A percentile compares a stretch with the other conserved stretches of the same genome.
phyloP scores from a whole-genome alignment of 1,284 basidiomycete species.

The Irpex rosettiformis region DNA sequence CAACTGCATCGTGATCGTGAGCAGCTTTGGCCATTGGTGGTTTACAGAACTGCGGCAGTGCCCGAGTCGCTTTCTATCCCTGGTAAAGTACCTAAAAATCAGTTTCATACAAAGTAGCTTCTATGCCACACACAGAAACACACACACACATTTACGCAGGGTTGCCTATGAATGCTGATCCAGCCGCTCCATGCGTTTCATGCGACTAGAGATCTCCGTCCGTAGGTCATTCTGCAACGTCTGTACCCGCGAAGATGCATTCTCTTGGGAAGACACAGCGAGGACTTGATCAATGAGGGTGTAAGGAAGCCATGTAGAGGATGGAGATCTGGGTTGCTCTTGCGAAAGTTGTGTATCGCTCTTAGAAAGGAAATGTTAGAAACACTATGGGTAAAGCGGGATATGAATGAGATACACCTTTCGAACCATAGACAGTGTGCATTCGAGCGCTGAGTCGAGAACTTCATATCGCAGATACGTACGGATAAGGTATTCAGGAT shows the following conservation, averaged over 20 bases:
- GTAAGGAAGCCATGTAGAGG: conserved; percentile 78
- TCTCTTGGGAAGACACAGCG: conserved; percentile 55
- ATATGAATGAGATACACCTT: conserved; percentile 46
- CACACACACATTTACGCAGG: background rate
- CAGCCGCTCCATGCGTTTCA: conserved; percentile 63
- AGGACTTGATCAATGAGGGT: conserved; percentile 83
- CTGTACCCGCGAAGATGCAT: conserved; percentile 40
- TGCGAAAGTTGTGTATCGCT: conserved; percentile 56
- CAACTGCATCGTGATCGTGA: no score
- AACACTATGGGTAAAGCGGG: conserved; percentile 5
- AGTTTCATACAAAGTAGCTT: no score
- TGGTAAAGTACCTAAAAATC: no score
- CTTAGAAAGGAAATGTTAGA: conserved; percentile 31
- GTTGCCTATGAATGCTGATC: conserved; percentile 26
- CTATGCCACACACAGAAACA: no score
- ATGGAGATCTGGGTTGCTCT: conserved; percentile 52
- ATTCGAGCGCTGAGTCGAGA: conserved; percentile 74
- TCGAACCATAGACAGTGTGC: conserved; percentile 66
- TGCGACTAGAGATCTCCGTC: conserved; percentile 53
- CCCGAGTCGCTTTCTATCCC: no score
- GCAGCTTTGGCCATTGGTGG: no score
- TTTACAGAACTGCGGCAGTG: no score
- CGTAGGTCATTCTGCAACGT: conserved; percentile 46
- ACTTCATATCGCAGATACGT: conserved; percentile 74
- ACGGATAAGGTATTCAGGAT: conserved; percentile 78